A percentile compares a stretch with the other conserved stretches of the same genome.
These are phyloP conservation scores for Acacia acuminata DNA, from an alignment of 306 rosid genomes.

Conservation along the genomic window DNA sequence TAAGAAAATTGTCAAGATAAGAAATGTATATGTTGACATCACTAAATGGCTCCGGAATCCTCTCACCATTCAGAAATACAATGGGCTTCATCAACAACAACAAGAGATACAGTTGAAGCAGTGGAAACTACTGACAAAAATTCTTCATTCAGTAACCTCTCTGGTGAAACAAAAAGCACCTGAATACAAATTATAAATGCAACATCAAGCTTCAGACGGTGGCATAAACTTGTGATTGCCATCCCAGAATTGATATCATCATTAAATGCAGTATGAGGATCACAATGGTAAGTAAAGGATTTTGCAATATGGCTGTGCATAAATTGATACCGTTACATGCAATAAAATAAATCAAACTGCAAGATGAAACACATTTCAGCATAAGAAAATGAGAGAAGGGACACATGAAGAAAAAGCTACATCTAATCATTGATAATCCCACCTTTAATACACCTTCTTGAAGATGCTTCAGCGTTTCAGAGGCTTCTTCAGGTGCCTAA, in stretches of 20 bases:
- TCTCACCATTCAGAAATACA: conserved; percentile 94
- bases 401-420: conserved; percentile 11
- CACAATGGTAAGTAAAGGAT: conserved; percentile 7
- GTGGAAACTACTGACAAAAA: conserved; percentile 69
- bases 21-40: conserved; percentile 16
- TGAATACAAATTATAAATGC: conserved; percentile 38
- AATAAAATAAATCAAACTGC: conserved; percentile 18
- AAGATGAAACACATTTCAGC: conserved; percentile 10
- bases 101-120: conserved; percentile 58
- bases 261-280: conserved; percentile 7
- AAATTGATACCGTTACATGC: conserved; percentile 10
- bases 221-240: background rate
- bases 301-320: background rate
- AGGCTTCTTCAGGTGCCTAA: conserved; percentile 72
- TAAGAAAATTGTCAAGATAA: conserved; percentile 26
- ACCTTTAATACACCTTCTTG: conserved; percentile 77
- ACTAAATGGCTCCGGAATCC: conserved; percentile 23
- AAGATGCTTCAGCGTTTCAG: conserved; percentile 65
- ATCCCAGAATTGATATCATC: background rate
- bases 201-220: conserved; percentile 22
- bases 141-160: conserved; percentile 81
- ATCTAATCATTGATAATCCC: conserved; percentile 9
- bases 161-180: conserved; percentile 96
- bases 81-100: conserved; percentile 95
- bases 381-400: conserved; percentile 3